phyloP scores from a whole-genome alignment of 2,329 filamentous ascomycete species.

The Penicillium sp. region DNA sequence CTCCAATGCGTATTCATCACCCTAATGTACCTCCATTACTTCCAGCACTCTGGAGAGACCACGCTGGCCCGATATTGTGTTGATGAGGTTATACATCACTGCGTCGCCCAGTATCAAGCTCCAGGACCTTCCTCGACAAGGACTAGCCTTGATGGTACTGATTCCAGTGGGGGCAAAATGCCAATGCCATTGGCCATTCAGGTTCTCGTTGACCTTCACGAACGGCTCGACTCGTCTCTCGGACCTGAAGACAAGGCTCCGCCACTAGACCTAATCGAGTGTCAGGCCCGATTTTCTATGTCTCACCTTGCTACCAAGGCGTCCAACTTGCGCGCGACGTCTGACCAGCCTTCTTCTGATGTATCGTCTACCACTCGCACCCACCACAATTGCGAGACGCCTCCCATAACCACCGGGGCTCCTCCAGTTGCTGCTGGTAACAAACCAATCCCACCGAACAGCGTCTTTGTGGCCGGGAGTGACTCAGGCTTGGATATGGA shows the following conservation, averaged over 20 bases:
- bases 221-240: not conserved
- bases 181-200: not conserved
- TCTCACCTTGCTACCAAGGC: not conserved
- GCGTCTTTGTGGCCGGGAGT: not conserved
- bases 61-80: not conserved
- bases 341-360: not conserved
- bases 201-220: not conserved
- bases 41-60: not conserved
- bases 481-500: not conserved
- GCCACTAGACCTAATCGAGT: not conserved
- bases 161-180: not conserved
- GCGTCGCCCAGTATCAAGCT: not conserved
- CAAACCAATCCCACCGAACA: not conserved
- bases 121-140: not conserved
- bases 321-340: not conserved
- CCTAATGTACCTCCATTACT: not conserved
- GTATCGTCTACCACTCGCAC: not conserved
- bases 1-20: not conserved
- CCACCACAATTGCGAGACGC: not conserved
- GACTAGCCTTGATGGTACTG: not conserved
- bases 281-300: not conserved
- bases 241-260: not conserved
- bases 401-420: not conserved
- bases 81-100: not conserved
- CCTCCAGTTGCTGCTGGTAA: not conserved